Evolutionary conservation across 2,329 filamentous ascomycete genomes (phyloP), one percentile per base, ranked within the genome.

Genomic region (Cryphonectria radicalis): DNA sequence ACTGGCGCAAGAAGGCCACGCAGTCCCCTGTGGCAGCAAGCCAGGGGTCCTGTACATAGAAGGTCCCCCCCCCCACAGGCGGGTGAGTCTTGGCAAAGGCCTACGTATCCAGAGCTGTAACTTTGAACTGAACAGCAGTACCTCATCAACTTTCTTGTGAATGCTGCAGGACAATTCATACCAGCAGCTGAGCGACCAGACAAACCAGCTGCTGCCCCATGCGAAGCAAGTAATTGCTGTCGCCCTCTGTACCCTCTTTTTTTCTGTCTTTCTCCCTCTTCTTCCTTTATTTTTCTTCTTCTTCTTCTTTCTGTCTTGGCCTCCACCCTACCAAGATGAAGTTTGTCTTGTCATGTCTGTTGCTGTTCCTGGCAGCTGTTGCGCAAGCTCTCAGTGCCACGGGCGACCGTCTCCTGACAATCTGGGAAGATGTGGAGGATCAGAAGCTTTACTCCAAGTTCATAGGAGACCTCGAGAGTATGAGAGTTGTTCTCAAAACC

Each of bases 371-470:
- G 74, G 83, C 89, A 74, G 87, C 91, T 78, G 84, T 90, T 71
- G 92, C 89, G 76, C 88, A 91, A 80, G 94, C 94, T 70, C 83
- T 92, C 78, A 97, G 95, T 84, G 91, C 91, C 74, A 87, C 90
- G 65, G 96, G 95, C 72, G 89, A 88, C 81, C 89, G 94, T 79
- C 83, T 98, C 81, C 86, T 99, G 78, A 94, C 97, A 73, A 88
- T 99, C 72, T 83, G 97, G 68, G 95, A 98, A 78, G 92, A 97
- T 77, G 86, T 90, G 74, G 87, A 89, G 59, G 93, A 97, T 79
- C 94, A 95, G 86, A 88, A 88, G 76, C 88, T 88, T 76, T 99
- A 97, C 82, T 93, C 92, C 71, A 92, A 91, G 77, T 95, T 98
- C 81, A 85, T 94, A 74, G 88, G 86, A 70, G 92, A 94, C 79